Conservation (phyloP, 768 basidiomycete species). For the Sarcomyxa edulis region DNA sequence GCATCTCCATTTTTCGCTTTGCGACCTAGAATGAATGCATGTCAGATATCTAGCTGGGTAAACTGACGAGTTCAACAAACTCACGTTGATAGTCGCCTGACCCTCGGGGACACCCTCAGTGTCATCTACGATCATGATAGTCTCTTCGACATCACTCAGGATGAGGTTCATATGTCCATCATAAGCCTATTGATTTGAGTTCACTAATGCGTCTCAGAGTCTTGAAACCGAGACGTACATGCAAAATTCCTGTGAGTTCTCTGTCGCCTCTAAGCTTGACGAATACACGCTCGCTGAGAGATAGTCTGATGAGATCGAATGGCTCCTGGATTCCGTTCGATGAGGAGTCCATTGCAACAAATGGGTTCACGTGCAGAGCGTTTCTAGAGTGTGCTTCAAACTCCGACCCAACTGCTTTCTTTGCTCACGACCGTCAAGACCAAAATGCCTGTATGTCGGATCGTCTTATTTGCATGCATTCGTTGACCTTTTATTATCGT, state of each 20-base stretch:
- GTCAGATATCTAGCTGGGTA: background rate
- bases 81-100: constrained; percentile 62
- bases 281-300: constrained; percentile 95
- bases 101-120: constrained; percentile 58
- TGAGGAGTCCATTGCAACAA: constrained; percentile 56
- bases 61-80: constrained; percentile 11
- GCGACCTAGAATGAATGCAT: constrained; percentile 52
- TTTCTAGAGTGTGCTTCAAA: constrained; percentile 24
- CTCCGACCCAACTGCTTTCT: constrained; percentile 17
- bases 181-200: constrained; percentile 96
- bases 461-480: constrained; percentile 1
- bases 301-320: constrained; percentile 94
- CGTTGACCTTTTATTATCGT: constrained; percentile 7
- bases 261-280: constrained; percentile 96
- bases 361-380: too few relatives aligned
- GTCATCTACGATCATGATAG: constrained; percentile 90
- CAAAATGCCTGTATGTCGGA: constrained; percentile 66
- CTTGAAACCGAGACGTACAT: constrained; percentile 49
- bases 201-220: too few relatives aligned
- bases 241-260: constrained; percentile 85
- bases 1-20: constrained; percentile 94
- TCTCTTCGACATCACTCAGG: constrained; percentile 95
- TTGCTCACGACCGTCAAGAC: constrained; percentile 11
- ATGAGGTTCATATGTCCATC: constrained; percentile 99
- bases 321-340: constrained; percentile 87